A percentile compares a stretch with the other conserved stretches of the same genome.
These are phyloP conservation scores for Ceratobasidium sp. DNA, from an alignment of 1,284 basidiomycete species.

Conservation along the genomic window DNA sequence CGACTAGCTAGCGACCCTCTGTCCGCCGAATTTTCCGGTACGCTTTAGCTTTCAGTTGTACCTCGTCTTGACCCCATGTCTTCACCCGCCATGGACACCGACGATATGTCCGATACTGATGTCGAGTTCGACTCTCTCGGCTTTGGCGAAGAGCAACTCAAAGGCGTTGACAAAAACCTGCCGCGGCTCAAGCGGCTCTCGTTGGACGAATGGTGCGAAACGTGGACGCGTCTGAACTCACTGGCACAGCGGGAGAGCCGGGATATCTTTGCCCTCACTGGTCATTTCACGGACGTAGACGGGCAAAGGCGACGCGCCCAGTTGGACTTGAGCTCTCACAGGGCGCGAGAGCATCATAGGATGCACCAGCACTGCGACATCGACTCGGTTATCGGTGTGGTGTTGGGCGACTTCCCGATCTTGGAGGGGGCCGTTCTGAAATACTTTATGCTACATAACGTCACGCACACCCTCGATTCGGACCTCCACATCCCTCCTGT, in stretches of 20 bases:
- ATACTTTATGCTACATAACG: constrained; percentile 23
- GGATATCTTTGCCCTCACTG: constrained; percentile 10
- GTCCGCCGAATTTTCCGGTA: too few species aligned
- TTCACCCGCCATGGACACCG: too few species aligned
- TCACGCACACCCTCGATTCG: constrained; percentile 6
- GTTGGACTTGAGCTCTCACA: neutral
- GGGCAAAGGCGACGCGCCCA: neutral
- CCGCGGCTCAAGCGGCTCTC: neutral
- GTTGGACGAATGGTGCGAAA: neutral
- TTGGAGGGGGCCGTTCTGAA: neutral
- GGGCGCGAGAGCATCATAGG: neutral
- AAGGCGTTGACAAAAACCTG: constrained; percentile 12
- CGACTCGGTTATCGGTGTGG: constrained; percentile 26
- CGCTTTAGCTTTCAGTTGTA: too few species aligned
- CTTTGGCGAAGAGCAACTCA: neutral
- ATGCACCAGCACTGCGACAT: constrained; percentile 12
- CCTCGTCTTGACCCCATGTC: too few species aligned
- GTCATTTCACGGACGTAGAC: constrained; percentile 11
- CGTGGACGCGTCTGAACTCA: neutral
- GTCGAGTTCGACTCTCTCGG: neutral
- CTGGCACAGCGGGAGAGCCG: neutral
- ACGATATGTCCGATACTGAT: too few species aligned
- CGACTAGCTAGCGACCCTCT: too few species aligned
- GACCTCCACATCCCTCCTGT: constrained; percentile 16
- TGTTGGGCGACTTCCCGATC: neutral